These are phyloP conservation scores for Geotrichum phurueaensis DNA, from an alignment of 1,139 yeast genomes.

Conservation along the genomic window DNA sequence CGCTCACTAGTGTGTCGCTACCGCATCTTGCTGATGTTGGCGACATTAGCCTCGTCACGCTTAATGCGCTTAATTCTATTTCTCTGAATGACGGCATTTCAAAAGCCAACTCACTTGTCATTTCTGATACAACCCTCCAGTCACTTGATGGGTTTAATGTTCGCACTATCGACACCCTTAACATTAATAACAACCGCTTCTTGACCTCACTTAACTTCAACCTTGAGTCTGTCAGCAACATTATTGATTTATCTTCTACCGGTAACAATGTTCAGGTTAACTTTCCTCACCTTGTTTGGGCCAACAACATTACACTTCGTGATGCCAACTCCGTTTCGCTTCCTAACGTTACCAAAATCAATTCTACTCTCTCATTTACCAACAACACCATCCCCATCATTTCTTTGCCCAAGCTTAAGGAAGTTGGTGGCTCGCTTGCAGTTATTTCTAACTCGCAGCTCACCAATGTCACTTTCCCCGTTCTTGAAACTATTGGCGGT, in stretches of 20 bases:
- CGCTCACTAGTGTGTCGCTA: slow-evolving; percentile 61
- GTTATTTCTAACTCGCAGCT: slow-evolving; percentile 68
- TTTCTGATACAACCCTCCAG: slow-evolving; percentile 81
- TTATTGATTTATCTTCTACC: slow-evolving; percentile 76
- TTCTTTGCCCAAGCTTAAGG: slow-evolving; percentile 49
- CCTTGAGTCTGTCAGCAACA: slow-evolving; percentile 65
- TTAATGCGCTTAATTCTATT: slow-evolving; percentile 69
- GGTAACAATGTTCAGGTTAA: slow-evolving; percentile 69
- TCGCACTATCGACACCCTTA: slow-evolving; percentile 60
- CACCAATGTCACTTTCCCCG: slow-evolving; percentile 61
- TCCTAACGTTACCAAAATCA: slow-evolving; percentile 60
- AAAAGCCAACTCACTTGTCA: slow-evolving; percentile 62
- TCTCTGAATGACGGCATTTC: slow-evolving; percentile 72
- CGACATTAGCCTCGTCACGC: slow-evolving; percentile 67
- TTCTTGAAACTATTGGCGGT: slow-evolving; percentile 70
- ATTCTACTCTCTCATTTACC: slow-evolving; percentile 74
- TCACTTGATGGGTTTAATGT: slow-evolving; percentile 79
- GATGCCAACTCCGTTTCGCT: slow-evolving; percentile 67
- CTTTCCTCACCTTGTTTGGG: slow-evolving; percentile 69
- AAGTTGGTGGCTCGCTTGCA: slow-evolving; percentile 77
- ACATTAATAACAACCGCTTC: slow-evolving; percentile 82
- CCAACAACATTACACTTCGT: slow-evolving; percentile 80
- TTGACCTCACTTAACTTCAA: slow-evolving; percentile 67
- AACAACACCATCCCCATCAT: slow-evolving; percentile 61
- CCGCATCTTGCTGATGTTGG: slow-evolving; percentile 81